Conservation (phyloP, 2,329 filamentous ascomycete genomes). For the Scytalidium lignicola region DNA sequence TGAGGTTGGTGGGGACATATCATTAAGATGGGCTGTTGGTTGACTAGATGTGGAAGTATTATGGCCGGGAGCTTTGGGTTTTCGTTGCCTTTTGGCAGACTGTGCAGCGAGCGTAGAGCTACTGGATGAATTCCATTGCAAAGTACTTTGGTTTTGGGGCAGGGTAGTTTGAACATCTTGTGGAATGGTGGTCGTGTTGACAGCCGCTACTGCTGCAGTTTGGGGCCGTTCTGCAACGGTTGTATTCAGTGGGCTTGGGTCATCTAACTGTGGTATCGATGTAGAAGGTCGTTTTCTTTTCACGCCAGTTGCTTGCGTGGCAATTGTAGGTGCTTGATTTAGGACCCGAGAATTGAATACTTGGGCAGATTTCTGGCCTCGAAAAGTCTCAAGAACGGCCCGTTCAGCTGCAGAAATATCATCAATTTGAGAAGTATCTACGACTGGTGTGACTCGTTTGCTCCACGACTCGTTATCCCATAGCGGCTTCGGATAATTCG, state of each 20-base stretch:
- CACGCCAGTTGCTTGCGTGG: slow-evolving; percentile 6
- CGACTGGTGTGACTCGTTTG: slow-evolving; percentile 5
- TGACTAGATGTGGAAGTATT: slow-evolving; percentile 18
- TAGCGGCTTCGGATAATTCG: slow-evolving; percentile 16
- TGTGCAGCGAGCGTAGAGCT: slow-evolving; percentile 20
- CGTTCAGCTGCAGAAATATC: slow-evolving; percentile 27
- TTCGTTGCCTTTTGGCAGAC: slow-evolving; percentile 34
- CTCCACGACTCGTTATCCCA: slow-evolving; percentile 17
- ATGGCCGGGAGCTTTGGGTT: slow-evolving; percentile 26
- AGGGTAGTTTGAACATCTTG: background rate
- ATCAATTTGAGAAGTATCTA: slow-evolving; percentile 11
- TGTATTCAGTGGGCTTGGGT: background rate
- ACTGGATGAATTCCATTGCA: slow-evolving; percentile 23
- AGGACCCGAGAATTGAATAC: slow-evolving; percentile 14
- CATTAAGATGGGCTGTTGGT: slow-evolving; percentile 10
- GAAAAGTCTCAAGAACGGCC: slow-evolving; percentile 27
- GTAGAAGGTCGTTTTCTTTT: slow-evolving; percentile 23
- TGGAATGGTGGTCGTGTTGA: background rate
- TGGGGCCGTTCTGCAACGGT: background rate
- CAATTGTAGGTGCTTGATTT: slow-evolving; percentile 7
- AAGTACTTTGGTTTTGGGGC: background rate
- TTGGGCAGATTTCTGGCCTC: slow-evolving; percentile 14
- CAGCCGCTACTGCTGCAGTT: background rate
- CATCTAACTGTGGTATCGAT: background rate
- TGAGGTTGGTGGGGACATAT: slow-evolving; percentile 16